These are phyloP conservation scores for Pythium grandisporangium DNA, from an alignment of 352 stramenopile genomes.

Conservation along the genomic window DNA sequence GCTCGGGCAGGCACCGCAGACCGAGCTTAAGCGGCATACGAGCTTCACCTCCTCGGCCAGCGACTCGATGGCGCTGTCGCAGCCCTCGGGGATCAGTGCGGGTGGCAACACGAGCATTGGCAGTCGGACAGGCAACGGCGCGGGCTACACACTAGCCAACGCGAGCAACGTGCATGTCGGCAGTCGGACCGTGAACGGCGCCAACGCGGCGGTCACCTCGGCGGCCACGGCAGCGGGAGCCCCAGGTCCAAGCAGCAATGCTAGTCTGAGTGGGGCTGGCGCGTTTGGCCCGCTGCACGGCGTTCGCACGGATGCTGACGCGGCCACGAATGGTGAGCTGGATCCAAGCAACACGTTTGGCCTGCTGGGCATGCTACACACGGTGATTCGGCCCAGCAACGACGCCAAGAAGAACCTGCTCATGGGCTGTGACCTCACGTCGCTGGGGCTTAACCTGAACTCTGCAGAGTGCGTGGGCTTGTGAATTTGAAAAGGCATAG, in stretches of 20 bases:
- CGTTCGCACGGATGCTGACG: constrained; percentile 12
- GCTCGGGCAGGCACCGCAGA: too few relatives aligned
- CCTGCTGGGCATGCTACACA: constrained; percentile 73
- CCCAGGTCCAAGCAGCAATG: too few relatives aligned
- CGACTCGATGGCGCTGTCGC: constrained; percentile 47
- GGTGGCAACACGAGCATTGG: constrained; percentile 53
- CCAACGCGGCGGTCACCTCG: too few relatives aligned
- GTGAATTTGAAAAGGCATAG: too few relatives aligned
- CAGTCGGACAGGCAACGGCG: constrained; percentile 16
- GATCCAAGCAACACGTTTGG: constrained; percentile 72
- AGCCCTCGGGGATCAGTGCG: constrained; percentile 22
- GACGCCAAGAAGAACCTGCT: constrained; percentile 68
- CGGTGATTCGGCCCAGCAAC: constrained; percentile 57
- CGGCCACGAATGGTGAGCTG: constrained; percentile 27
- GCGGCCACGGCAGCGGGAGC: constrained; percentile 4
- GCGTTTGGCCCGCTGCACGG: constrained; percentile 51
- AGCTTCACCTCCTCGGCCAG: constrained; percentile 64
- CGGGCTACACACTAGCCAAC: too few relatives aligned
- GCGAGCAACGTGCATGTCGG: too few relatives aligned
- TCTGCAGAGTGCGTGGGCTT: constrained; percentile 50
- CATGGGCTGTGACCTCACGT: constrained; percentile 76
- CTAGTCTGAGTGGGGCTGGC: constrained; percentile 39
- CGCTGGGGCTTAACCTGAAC: constrained; percentile 79
- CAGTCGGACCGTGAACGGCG: too few relatives aligned
- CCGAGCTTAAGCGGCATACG: constrained; percentile 51